These are phyloP conservation scores for Sideroxylon spinosum DNA, from an alignment of 179 eudicot genomes.

Conservation along the genomic window DNA sequence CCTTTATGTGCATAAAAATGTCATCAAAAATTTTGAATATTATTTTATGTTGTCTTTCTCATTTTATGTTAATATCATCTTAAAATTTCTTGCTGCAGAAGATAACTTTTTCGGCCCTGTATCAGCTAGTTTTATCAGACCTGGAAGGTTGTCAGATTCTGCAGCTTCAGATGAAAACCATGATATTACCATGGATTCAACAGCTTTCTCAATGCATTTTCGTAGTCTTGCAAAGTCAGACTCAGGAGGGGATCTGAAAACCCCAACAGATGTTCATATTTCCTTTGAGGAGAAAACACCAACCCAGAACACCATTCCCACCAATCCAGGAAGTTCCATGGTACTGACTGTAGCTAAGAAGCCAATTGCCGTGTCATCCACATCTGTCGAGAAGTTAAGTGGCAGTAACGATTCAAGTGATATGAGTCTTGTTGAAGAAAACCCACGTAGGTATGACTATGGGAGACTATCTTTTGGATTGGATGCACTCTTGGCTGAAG, in stretches of 20 bases:
- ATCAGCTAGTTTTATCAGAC: constrained; percentile 76
- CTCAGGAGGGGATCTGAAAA: constrained; percentile 62
- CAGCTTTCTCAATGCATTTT: constrained; percentile 89
- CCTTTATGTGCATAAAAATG: background rate
- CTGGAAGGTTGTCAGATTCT: constrained; percentile 67
- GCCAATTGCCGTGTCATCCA: constrained; percentile 28
- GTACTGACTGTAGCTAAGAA: constrained; percentile 46
- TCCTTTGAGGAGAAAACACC: constrained; percentile 70
- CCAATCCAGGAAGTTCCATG: constrained; percentile 54
- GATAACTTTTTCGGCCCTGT: constrained; percentile 87
- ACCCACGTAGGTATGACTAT: constrained; percentile 55
- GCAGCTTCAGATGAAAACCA: constrained; percentile 70
- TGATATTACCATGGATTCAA: constrained; percentile 93
- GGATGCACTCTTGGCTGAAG: constrained; percentile 66
- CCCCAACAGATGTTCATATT: constrained; percentile 54
- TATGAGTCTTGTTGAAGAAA: constrained; percentile 79
- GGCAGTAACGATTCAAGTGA: constrained; percentile 57
- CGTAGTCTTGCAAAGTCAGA: constrained; percentile 81
- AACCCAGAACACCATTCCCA: constrained; percentile 30
- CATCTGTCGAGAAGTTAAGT: constrained; percentile 31
- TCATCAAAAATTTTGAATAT: constrained; percentile 11
- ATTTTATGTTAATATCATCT: constrained; percentile 4
- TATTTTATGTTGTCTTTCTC: constrained; percentile 6
- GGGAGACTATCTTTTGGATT: constrained; percentile 65
- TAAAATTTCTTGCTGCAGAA: constrained; percentile 43